Evolutionary conservation across 2,329 filamentous ascomycete genomes (phyloP).

Genomic region (Colletotrichum eremochloae): DNA sequence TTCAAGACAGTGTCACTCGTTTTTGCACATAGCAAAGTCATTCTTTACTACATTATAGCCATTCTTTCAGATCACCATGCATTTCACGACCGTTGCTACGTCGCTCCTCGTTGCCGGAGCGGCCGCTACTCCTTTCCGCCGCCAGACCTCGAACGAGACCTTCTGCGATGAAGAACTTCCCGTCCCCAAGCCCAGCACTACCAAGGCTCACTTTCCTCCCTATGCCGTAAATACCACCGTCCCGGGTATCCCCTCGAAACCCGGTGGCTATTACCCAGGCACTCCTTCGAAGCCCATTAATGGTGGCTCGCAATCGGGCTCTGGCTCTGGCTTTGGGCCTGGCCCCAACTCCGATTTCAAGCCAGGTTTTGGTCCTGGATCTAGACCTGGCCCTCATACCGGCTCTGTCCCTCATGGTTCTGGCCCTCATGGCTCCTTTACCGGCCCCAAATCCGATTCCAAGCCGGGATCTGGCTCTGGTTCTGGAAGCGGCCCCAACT

Average conservation of each 20-base stretch:
- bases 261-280: slow-evolving; percentile 10
- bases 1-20: slow-evolving; percentile 36
- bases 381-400: neutral
- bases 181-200: slow-evolving; percentile 15
- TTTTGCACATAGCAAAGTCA: slow-evolving; percentile 22
- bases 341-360: neutral
- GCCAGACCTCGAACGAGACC: slow-evolving; percentile 36
- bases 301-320: slow-evolving; percentile 4
- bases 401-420: neutral
- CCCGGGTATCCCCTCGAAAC: slow-evolving; percentile 26
- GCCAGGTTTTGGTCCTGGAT: neutral
- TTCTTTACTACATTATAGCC: slow-evolving; percentile 28
- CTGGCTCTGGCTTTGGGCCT: neutral
- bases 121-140: slow-evolving; percentile 33
- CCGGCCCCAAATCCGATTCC: neutral
- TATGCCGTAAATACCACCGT: slow-evolving; percentile 34
- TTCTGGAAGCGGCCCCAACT: neutral
- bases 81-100: slow-evolving; percentile 35
- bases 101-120: slow-evolving; percentile 41
- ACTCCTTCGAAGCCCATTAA: slow-evolving; percentile 13
- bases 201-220: slow-evolving; percentile 27
- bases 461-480: neutral
- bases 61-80: slow-evolving; percentile 30
- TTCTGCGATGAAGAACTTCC: slow-evolving; percentile 36
- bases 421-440: no score